Base-by-base conservation (phyloP, 2,329 filamentous ascomycete species). In the Aspergillus floridensis region DNA sequence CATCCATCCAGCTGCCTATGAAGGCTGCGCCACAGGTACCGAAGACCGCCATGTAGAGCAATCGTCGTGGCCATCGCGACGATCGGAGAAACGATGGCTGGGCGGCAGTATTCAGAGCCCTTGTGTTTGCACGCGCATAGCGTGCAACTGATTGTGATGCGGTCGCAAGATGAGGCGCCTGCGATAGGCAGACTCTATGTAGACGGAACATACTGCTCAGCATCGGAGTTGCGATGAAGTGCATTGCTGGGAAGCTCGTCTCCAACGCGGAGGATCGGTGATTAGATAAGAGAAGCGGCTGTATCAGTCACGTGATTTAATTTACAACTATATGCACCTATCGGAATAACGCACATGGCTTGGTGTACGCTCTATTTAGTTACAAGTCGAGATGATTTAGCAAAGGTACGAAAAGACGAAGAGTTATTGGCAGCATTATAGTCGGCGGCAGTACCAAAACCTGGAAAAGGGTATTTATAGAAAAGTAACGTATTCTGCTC, bases 41-140 rank as follows among this genome's bases (percentile, higher is more conserved):
- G 60, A 78, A 78, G 5, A 76, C 61, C 11, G 65, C 65, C 5
- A 66, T 66, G 60, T 76, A 78, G 19, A 74, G 49, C 24, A 74
- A 56, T 46, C 73, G 71, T 46, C 76, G 75, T 24, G 66, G 67
- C 74, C 74, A 76, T 64, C 64, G 69, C 53, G 67, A 71, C 29
- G 63, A 58, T 59, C 60, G 59, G 46, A 64, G 46, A 32, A 67
- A 31, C 53, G 58, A 57, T 44, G 58, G 54, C 21, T 64, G 59
- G 56, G 68, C 53, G 35, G 58, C 49, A 19, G 66, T 68, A 60
- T 66, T 68, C 58, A 60, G 35, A 32, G 65, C 62, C 60, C 72
- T 62, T 35, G 60, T 54, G 14, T 41, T 32, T 19, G 38, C 65
- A 38, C 59, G 6, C 8, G 49, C 38, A 19, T 47, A 26, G 50